Evolutionary conservation across 2,329 filamentous ascomycete species (phyloP), one percentile per base, ranked within the genome.

Genomic region (Cladosporium sp.): DNA sequence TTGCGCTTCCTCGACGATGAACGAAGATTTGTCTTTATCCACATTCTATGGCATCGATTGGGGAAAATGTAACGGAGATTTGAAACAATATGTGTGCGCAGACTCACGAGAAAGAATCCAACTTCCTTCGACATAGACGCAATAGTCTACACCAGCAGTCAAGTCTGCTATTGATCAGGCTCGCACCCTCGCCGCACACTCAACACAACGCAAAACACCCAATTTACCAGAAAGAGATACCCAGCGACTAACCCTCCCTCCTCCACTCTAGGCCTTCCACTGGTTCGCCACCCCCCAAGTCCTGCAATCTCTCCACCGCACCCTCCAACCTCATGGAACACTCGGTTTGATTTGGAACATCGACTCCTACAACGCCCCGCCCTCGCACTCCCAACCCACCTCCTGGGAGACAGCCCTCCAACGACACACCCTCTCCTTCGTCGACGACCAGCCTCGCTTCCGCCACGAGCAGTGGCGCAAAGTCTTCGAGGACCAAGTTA

Each of bases 311-410:
- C 89, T 92, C n/a, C 83, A 87, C 69, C 84, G 89, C 56, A 83
- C 90, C 0, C 77, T 92, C 57, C 84, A 84, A 71, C 86, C 86
- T 0, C 83, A 83, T 7, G 85, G 84, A 7, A 81, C 81, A 31
- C 80, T 92, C 31, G 89, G 87, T 16, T 76, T 91, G 75, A 88
- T 92, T 62, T 92, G 90, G 90, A 92, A 69, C 56, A 67, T 72
- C 31, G 72, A 75, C 55, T 67, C 72, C 57, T 76, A 91, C 74
- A 91, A 91, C 74, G 84, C 88, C 57, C 87, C 88, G 0, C 73
- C 76, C 62, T 75, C 75, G 3, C 89, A 88, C 84, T 74, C 79
- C 5, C 80, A 86, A 0, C 80, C 80, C 11, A 86, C 86, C 0
- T 67, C 78, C 6, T 92, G 89, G 88, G 89, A 90, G 71, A 76